These are phyloP conservation scores for Botryotinia convoluta DNA, from an alignment of 2,329 filamentous ascomycete species.

Conservation along the genomic window DNA sequence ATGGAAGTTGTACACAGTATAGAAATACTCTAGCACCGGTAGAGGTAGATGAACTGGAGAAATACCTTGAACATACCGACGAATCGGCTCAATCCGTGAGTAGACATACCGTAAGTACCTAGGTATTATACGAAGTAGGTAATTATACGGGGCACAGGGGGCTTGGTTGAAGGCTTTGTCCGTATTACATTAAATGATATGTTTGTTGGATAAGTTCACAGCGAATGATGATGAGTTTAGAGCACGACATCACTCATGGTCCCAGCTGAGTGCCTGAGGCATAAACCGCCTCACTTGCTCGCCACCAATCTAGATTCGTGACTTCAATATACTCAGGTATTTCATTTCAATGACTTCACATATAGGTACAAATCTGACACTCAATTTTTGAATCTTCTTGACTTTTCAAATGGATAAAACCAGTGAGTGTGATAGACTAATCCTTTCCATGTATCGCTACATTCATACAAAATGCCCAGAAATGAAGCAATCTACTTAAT, in stretches of 20 bases:
- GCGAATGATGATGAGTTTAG: slow-evolving; percentile 9
- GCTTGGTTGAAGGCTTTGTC: not conserved
- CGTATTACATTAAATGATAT: not conserved
- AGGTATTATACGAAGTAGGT: not conserved
- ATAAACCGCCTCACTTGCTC: not conserved
- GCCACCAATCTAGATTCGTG: not conserved
- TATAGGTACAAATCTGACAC: too few relatives aligned
- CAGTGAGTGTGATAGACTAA: not conserved
- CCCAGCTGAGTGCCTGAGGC: not conserved
- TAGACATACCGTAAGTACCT: slow-evolving; percentile 9
- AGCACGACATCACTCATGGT: slow-evolving; percentile 10
- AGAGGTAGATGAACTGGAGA: slow-evolving; percentile 12
- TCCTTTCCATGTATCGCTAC: not conserved
- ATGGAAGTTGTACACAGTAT: slow-evolving; percentile 4
- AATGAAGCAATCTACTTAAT: not conserved
- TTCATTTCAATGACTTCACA: not conserved
- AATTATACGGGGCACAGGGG: slow-evolving; percentile 9
- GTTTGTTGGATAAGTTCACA: not conserved
- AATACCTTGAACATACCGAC: slow-evolving; percentile 34
- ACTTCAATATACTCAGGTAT: not conserved
- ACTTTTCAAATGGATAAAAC: not conserved
- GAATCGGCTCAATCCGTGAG: slow-evolving; percentile 16
- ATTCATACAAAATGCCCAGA: not conserved
- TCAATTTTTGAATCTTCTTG: not conserved
- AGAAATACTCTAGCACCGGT: slow-evolving; percentile 4